Percentiles rank a stretch among this genome's conserved stretches.
These are phyloP conservation scores for Selaginella moellendorffii DNA, from an alignment of 75 land plant genomes.

Conservation along the genomic window DNA sequence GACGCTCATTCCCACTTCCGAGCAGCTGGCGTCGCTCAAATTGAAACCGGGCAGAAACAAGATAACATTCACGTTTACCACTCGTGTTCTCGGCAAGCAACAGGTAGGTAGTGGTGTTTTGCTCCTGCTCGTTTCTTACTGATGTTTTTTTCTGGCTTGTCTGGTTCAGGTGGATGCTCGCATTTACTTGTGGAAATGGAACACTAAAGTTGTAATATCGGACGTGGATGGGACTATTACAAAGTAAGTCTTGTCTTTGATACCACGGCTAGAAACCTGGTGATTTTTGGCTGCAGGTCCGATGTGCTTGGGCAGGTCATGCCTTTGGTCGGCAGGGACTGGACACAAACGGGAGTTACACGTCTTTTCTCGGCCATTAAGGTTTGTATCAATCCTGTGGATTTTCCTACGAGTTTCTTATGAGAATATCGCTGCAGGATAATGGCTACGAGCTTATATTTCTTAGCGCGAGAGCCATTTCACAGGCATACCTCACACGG, in stretches of 20 bases:
- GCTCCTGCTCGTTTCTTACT: not conserved
- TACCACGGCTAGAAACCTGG: too few species aligned
- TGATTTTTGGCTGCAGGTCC: slow-evolving; percentile 36
- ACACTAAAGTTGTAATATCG: slow-evolving; percentile 77
- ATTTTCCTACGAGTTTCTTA: not conserved
- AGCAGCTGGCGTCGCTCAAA: slow-evolving; percentile 68
- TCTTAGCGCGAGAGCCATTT: slow-evolving; percentile 94
- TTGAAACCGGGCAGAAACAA: slow-evolving; percentile 69
- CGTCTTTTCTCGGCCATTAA: slow-evolving; percentile 95
- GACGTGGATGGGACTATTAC: slow-evolving; percentile 99
- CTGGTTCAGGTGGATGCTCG: slow-evolving; percentile 88
- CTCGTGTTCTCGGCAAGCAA: slow-evolving; percentile 76
- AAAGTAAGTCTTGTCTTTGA: too few species aligned
- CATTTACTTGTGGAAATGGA: slow-evolving; percentile 98
- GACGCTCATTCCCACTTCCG: slow-evolving; percentile 56
- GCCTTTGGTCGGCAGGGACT: slow-evolving; percentile 90
- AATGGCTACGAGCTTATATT: slow-evolving; percentile 93
- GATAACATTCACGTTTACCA: slow-evolving; percentile 74
- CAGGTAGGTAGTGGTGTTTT: slow-evolving; percentile 37
- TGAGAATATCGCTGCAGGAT: slow-evolving; percentile 41
- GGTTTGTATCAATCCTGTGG: slow-evolving; percentile 23
- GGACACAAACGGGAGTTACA: slow-evolving; percentile 92
- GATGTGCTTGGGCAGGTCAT: slow-evolving; percentile 99
- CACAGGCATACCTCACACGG: slow-evolving; percentile 85
- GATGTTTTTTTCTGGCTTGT: not conserved